phyloP scores from a whole-genome alignment of 805 yeast genomes.

The Nematodospora valgi region DNA sequence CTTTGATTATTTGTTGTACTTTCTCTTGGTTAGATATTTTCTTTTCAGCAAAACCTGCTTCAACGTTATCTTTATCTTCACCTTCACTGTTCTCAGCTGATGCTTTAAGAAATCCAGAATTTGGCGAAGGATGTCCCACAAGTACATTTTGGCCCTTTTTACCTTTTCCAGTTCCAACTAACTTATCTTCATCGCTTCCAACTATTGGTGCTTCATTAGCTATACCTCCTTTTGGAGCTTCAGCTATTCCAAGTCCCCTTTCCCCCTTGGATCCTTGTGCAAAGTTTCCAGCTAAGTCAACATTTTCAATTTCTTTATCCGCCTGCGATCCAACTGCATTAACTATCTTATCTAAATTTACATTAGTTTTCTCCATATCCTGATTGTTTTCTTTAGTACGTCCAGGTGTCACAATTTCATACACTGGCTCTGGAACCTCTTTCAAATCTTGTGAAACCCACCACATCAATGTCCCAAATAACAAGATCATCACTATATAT shows the following conservation, averaged over 20 bases:
- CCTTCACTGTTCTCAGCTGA: conserved; percentile 4
- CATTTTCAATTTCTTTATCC: conserved; percentile 31
- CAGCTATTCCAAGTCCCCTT: conserved; percentile 35
- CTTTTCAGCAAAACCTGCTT: conserved; percentile 1
- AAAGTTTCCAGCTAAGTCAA: conserved; percentile 36
- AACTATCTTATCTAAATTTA: conserved; percentile 24
- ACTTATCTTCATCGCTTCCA: conserved; percentile 35
- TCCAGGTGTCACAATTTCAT: conserved; percentile 22
- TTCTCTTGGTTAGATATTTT: conserved; percentile 5
- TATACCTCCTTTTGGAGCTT: conserved; percentile 46
- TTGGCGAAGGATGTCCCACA: conserved; percentile 4
- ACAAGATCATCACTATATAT: conserved; percentile 29
- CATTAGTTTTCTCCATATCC: conserved; percentile 8
- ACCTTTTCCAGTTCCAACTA: conserved; percentile 20
- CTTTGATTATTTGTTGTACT: conserved; percentile 7
- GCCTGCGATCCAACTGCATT: conserved; percentile 26
- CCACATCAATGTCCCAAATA: conserved; percentile 34
- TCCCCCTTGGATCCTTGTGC: conserved; percentile 39
- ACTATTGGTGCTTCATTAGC: conserved; percentile 45
- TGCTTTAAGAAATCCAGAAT: too few relatives aligned
- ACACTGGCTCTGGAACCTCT: conserved; percentile 22
- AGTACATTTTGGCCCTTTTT: conserved; percentile 4
- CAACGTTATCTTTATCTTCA: conserved; percentile 1
- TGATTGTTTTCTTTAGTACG: conserved; percentile 1
- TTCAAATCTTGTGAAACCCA: conserved; percentile 36